These are phyloP conservation scores for Candida tallmaniae DNA, from an alignment of 805 yeast species.

Conservation along the genomic window DNA sequence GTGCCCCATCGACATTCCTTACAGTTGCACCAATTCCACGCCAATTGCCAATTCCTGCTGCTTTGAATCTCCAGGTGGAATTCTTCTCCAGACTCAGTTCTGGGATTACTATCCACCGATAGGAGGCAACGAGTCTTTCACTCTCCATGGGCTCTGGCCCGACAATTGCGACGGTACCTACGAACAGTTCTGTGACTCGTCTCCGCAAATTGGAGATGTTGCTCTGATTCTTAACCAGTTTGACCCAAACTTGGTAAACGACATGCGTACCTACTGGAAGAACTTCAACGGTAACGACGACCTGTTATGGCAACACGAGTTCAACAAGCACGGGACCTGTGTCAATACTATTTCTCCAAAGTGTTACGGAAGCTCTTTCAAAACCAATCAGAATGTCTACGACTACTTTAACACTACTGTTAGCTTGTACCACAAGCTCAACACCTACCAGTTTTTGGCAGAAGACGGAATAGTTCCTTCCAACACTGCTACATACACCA, in stretches of 20 bases:
- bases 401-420: constrained; percentile 29
- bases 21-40: constrained; percentile 46
- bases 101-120: constrained; percentile 26
- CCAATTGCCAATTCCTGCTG: constrained; percentile 47
- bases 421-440: constrained; percentile 26
- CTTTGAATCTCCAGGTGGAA: constrained; percentile 38
- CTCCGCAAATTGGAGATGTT: constrained; percentile 25
- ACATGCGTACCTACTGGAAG: constrained; percentile 36
- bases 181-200: constrained; percentile 31
- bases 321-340: constrained; percentile 42
- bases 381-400: constrained; percentile 20
- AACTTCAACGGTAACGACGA: constrained; percentile 49
- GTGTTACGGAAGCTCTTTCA: constrained; percentile 22
- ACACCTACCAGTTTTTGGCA: constrained; percentile 32
- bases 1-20: constrained; percentile 60
- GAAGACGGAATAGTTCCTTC: constrained; percentile 35
- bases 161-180: constrained; percentile 39
- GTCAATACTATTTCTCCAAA: constrained; percentile 32
- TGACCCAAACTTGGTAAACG: constrained; percentile 19
- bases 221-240: constrained; percentile 9
- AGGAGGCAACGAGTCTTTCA: constrained; percentile 33
- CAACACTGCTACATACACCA: constrained; percentile 27
- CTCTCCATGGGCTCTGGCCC: constrained; percentile 45
- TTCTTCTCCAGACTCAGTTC: constrained; percentile 39
- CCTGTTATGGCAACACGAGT: constrained; percentile 41